phyloP scores from a whole-genome alignment of 2,329 filamentous ascomycete species.

The Zasmidium cellare region DNA sequence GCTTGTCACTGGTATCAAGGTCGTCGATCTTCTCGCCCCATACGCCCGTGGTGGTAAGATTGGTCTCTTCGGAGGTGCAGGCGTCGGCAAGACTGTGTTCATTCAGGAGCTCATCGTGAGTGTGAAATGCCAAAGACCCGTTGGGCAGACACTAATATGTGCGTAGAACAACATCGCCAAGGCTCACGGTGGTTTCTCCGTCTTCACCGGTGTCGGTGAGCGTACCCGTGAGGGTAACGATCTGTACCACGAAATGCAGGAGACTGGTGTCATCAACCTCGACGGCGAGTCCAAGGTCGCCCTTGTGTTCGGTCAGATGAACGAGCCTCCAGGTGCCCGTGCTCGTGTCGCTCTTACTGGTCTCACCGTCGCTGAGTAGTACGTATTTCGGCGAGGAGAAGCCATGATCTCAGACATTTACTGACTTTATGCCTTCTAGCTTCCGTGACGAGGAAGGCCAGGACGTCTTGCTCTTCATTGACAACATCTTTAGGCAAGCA shows the following conservation, averaged over 20 bases:
- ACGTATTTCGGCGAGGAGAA: conserved; percentile 70
- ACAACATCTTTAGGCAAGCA: conserved; percentile 99
- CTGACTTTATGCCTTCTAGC: neutral
- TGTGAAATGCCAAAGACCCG: conserved; percentile 11
- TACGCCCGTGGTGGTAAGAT: conserved; percentile 99
- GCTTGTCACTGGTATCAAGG: conserved; percentile 99
- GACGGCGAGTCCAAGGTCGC: conserved; percentile 99
- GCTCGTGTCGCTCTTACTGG: conserved; percentile 99
- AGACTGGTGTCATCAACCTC: conserved; percentile 98
- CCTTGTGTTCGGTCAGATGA: conserved; percentile 99
- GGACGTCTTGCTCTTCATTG: conserved; percentile 99
- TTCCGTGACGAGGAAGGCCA: conserved; percentile 73
- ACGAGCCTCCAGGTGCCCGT: conserved; percentile 99
- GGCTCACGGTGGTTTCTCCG: conserved; percentile 99
- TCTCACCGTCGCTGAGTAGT: conserved; percentile 74
- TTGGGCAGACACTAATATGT: conserved; percentile 27
- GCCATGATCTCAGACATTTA: conserved; percentile 44
- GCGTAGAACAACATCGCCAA: conserved; percentile 97
- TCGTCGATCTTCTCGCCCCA: conserved; percentile 96
- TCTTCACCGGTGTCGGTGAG: conserved; percentile 99
- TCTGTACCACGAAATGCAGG: conserved; percentile 99
- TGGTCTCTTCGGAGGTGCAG: conserved; percentile 99
- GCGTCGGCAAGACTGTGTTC: conserved; percentile 99
- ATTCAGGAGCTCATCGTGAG: conserved; percentile 97
- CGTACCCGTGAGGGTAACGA: conserved; percentile 99